phyloP scores from a whole-genome alignment of 2,329 filamentous ascomycete species.

The Aspergillus sp. region DNA sequence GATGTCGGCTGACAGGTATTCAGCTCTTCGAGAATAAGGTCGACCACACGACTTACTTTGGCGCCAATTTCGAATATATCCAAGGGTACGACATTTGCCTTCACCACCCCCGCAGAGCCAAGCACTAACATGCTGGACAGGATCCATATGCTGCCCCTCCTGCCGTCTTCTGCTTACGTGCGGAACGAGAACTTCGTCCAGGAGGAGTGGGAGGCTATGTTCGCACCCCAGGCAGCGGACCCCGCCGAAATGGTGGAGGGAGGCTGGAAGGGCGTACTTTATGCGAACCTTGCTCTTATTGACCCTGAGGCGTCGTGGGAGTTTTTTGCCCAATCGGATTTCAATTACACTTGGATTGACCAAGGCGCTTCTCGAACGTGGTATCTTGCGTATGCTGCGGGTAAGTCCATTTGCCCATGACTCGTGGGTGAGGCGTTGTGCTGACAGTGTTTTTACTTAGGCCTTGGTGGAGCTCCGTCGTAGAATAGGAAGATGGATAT shows the following conservation, averaged over 20 bases:
- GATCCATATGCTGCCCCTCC: constrained; percentile 80
- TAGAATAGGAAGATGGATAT: not conserved
- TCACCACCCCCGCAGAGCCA: not conserved
- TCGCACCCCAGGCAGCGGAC: constrained; percentile 65
- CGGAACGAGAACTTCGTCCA: constrained; percentile 68
- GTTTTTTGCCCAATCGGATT: constrained; percentile 69
- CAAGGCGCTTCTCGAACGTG: constrained; percentile 81
- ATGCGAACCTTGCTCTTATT: constrained; percentile 76
- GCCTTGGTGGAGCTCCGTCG: constrained; percentile 10
- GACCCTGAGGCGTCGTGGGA: constrained; percentile 68
- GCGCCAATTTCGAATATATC: constrained; percentile 68
- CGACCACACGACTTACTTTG: constrained; percentile 90
- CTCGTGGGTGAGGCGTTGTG: not conserved
- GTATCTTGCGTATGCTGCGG: constrained; percentile 78
- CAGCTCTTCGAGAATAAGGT: constrained; percentile 90
- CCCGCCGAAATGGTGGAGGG: constrained; percentile 57
- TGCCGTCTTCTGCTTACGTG: constrained; percentile 66
- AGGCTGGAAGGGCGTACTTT: constrained; percentile 84
- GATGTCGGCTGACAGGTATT: constrained; percentile 31
- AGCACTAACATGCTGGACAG: constrained; percentile 48
- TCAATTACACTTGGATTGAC: constrained; percentile 66
- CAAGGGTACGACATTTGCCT: constrained; percentile 46
- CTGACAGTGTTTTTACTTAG: constrained; percentile 8
- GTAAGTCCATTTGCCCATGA: constrained; percentile 40
- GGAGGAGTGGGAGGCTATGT: constrained; percentile 81